phyloP scores from a whole-genome alignment of 2,329 filamentous ascomycete species.

The Trichoderma aggressivum region DNA sequence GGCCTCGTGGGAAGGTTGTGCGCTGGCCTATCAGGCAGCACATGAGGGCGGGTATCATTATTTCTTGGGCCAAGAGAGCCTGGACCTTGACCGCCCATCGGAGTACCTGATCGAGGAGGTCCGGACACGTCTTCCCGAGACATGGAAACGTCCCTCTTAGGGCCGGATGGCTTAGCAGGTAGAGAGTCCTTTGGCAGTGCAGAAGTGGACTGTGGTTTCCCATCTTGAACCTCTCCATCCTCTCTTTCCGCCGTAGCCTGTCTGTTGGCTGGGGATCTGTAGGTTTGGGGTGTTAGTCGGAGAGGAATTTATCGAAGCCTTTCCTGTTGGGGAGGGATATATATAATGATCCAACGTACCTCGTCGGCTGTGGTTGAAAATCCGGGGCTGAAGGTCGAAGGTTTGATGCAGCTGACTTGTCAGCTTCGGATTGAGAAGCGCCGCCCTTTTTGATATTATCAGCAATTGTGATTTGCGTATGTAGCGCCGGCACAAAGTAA shows the following conservation, averaged over 20 bases:
- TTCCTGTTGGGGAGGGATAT: slow-evolving; percentile 20
- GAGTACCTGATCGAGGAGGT: slow-evolving; percentile 29
- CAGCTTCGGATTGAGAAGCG: slow-evolving; percentile 29
- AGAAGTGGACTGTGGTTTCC: slow-evolving; percentile 25
- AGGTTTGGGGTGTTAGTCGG: slow-evolving; percentile 17
- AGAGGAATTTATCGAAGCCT: background rate
- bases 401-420: slow-evolving; percentile 34
- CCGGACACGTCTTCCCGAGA: slow-evolving; percentile 23
- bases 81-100: slow-evolving; percentile 22
- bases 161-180: slow-evolving; percentile 31
- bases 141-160: slow-evolving; percentile 28
- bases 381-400: slow-evolving; percentile 60
- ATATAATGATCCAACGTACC: slow-evolving; percentile 30
- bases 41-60: slow-evolving; percentile 33
- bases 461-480: slow-evolving; percentile 18
- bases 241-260: slow-evolving; percentile 52
- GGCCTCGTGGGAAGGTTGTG: slow-evolving; percentile 54
- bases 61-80: slow-evolving; percentile 24
- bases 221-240: slow-evolving; percentile 70
- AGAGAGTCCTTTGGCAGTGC: slow-evolving; percentile 32
- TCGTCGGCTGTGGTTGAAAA: slow-evolving; percentile 55
- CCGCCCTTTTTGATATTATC: slow-evolving; percentile 29
- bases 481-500: no score
- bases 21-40: slow-evolving; percentile 36
- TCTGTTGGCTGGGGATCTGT: slow-evolving; percentile 23